Evolutionary conservation across 257 asterid genomes (phyloP).

Genomic region (Henckelia pumila): DNA sequence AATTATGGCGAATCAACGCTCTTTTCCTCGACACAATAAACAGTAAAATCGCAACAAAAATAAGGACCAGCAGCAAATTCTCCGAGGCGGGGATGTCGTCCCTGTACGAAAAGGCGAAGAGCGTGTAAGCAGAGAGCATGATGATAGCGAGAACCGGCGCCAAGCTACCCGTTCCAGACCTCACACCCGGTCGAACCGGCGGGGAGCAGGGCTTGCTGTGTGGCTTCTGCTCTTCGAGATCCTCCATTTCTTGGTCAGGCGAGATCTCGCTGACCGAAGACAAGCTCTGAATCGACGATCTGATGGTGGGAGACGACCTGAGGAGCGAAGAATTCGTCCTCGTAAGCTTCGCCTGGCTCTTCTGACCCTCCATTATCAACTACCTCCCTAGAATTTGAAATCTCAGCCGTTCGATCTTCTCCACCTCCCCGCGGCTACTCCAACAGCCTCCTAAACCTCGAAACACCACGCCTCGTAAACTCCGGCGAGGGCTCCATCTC

Average conservation of each 20-base stretch:
- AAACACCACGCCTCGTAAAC: constrained; percentile 33
- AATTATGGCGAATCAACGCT: constrained; percentile 34
- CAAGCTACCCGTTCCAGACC: constrained; percentile 16
- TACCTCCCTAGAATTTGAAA: constrained; percentile 16
- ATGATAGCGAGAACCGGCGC: constrained; percentile 6
- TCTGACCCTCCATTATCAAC: constrained; percentile 67
- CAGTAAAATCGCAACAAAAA: constrained; percentile 54
- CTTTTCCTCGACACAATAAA: constrained; percentile 51
- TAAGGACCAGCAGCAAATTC: constrained; percentile 54
- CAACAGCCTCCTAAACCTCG: constrained; percentile 49
- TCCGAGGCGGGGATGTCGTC: constrained; percentile 58
- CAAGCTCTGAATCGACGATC: constrained; percentile 80
- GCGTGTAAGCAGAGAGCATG: constrained; percentile 42
- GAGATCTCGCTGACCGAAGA: constrained; percentile 70
- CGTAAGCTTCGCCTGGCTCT: constrained; percentile 71
- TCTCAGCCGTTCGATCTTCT: constrained; percentile 22
- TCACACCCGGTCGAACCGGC: constrained; percentile 27
- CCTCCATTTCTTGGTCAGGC: constrained; percentile 43
- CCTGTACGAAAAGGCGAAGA: constrained; percentile 46
- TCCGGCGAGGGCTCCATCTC: constrained; percentile 66
- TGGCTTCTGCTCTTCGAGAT: constrained; percentile 93
- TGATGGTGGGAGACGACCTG: constrained; percentile 82
- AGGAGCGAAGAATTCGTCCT: constrained; percentile 87
- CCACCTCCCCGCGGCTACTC: constrained; percentile 7
- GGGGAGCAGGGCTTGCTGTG: constrained; percentile 48